Percentiles rank a stretch among this genome's conserved stretches.
Evolutionary conservation across 257 asterid genomes (phyloP).

Genomic region (Ballota nigra): DNA sequence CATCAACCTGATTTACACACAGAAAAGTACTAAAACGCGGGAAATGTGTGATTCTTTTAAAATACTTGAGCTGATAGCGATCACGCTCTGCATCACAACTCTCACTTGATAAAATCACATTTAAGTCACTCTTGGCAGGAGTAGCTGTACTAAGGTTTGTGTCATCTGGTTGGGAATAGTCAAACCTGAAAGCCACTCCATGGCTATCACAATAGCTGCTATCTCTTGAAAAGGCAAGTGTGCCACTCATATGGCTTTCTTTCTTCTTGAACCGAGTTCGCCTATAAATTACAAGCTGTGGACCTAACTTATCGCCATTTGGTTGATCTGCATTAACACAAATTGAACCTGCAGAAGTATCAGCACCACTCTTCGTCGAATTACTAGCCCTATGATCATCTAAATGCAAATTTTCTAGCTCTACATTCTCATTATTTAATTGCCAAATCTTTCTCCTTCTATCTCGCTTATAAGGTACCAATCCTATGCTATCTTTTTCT

Average conservation of each 20-base stretch:
- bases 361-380: slow-evolving; percentile 16
- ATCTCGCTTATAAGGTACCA: slow-evolving; percentile 42
- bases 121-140: slow-evolving; percentile 23
- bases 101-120: slow-evolving; percentile 29
- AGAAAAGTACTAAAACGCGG: slow-evolving; percentile 9
- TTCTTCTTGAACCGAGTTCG: slow-evolving; percentile 43
- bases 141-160: slow-evolving; percentile 3
- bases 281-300: slow-evolving; percentile 28
- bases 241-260: slow-evolving; percentile 26
- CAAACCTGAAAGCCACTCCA: slow-evolving; percentile 22
- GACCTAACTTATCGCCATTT: slow-evolving; percentile 25
- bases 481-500: slow-evolving; percentile 14
- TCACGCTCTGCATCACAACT: slow-evolving; percentile 27
- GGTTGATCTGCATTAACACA: not conserved
- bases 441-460: slow-evolving; percentile 36
- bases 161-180: slow-evolving; percentile 28
- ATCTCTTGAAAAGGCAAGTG: slow-evolving; percentile 25
- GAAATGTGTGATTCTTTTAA: slow-evolving; percentile 33
- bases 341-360: slow-evolving; percentile 22
- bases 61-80: slow-evolving; percentile 48
- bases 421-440: slow-evolving; percentile 19
- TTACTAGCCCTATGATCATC: slow-evolving; percentile 16
- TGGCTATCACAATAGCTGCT: slow-evolving; percentile 26
- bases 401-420: slow-evolving; percentile 9
- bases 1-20: slow-evolving; percentile 25